Evolutionary conservation across 2,329 filamentous ascomycete species (phyloP), one percentile per base, ranked within the genome.

Genomic region (Zasmidium cellare): DNA sequence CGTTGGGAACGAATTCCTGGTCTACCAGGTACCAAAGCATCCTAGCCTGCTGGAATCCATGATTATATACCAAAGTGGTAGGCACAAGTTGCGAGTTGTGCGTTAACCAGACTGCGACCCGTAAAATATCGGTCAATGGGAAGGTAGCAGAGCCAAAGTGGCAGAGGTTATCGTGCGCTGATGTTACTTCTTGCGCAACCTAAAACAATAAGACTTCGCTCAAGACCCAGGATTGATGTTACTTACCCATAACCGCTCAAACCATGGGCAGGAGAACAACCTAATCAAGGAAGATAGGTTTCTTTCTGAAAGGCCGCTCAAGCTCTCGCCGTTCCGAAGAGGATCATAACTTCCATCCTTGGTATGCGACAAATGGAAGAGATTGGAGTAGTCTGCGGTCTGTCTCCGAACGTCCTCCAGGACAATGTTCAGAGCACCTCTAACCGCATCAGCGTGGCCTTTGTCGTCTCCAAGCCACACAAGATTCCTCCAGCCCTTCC

Each of bases 401-500:
- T 35, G 16, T 5, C 31, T 14, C 19, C 16, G 24, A 19, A 51
- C 2, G 14, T 38, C 28, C 7, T 20, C 6, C 25, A 51, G 3
- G 9, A 41, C 49, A 41, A 23, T 24, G 18, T 25, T 50, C 47
- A 11, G 9, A 9, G 2, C 12, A 3, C 9, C 24, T n/a, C n/a
- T n/a, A n/a, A 18, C 23, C 24, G 18, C 14, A 3, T 25, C 19
- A 9, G 3, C 6, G 25, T 23, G 12, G 11, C n/a, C 9, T 31
- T 9, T 3, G 20, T 28, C 3, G 49, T 46, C 46, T 24, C 55
- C 55, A 3, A 61, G 58, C 46, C 52, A 63, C 3, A 61, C 49
- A 19, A 63, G 19, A 16, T 54, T 56, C n/a, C 46, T 24, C 11
- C 3, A 9, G 7, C 38, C 46, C 12, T 35, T 35, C 14, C 38